These are phyloP conservation scores for Lentinula guzmanii DNA, from an alignment of 768 basidiomycete genomes.

Conservation along the genomic window DNA sequence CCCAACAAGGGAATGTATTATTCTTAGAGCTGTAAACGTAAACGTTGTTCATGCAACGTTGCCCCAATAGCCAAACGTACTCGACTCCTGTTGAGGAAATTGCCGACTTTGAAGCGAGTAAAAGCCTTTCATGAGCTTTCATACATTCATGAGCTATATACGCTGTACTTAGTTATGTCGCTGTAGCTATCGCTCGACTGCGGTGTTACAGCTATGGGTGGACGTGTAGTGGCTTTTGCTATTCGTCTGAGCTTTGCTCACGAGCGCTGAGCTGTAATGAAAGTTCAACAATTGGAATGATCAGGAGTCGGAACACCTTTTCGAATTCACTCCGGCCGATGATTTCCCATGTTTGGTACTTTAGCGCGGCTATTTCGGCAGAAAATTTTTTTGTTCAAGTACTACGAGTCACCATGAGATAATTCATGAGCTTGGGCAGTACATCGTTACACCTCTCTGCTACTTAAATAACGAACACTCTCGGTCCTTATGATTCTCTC, in stretches of 20 bases:
- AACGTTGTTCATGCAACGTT: background rate
- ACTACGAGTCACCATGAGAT: background rate
- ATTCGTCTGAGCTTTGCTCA: background rate
- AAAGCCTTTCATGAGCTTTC: background rate
- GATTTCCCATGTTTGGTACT: background rate
- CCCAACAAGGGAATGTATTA: background rate
- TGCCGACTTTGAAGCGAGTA: background rate
- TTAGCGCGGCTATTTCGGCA: background rate
- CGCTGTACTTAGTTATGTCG: background rate
- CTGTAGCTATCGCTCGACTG: background rate
- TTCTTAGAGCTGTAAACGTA: background rate
- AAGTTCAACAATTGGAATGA: background rate
- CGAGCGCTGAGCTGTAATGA: background rate
- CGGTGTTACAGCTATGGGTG: background rate
- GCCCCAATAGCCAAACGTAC: conserved; percentile 1
- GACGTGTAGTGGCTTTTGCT: background rate
- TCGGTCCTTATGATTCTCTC: background rate
- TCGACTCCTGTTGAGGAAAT: background rate
- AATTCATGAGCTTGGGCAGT: background rate
- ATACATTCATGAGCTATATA: background rate
- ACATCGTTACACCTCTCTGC: background rate
- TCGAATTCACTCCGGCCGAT: background rate
- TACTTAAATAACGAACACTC: background rate
- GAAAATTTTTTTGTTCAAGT: background rate
- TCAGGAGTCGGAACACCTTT: background rate